phyloP scores from a whole-genome alignment of 1,284 basidiomycete genomes.

The Marasmius sp. region DNA sequence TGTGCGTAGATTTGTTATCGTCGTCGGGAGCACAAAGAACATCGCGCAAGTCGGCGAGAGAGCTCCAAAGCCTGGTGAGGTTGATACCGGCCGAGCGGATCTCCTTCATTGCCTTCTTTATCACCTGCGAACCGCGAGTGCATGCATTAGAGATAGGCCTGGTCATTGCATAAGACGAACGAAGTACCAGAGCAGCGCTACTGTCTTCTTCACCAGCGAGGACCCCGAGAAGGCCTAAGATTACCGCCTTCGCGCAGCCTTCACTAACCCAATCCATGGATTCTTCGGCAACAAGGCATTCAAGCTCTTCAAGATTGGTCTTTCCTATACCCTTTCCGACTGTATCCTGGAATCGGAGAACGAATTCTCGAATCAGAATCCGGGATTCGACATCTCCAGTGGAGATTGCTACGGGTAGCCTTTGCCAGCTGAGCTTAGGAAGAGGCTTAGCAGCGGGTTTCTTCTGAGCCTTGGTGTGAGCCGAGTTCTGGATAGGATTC shows the following conservation, averaged over 20 bases:
- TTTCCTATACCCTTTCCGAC: conserved; percentile 50
- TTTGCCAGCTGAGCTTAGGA: conserved; percentile 49
- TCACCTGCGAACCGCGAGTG: conserved; percentile 30
- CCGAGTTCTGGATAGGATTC: not conserved
- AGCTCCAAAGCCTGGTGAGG: conserved; percentile 60
- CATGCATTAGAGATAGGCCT: not conserved
- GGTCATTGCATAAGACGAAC: not conserved
- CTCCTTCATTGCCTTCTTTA: conserved; percentile 48
- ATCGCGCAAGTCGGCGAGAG: conserved; percentile 49
- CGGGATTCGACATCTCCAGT: conserved; percentile 54
- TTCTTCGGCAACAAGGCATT: conserved; percentile 44
- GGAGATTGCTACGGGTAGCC: conserved; percentile 43
- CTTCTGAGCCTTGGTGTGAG: conserved; percentile 16
- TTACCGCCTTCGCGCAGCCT: conserved; percentile 56
- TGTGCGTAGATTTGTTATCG: conserved; percentile 12
- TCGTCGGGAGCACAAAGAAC: conserved; percentile 21
- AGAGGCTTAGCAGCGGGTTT: conserved; percentile 27
- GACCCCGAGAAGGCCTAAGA: conserved; percentile 58
- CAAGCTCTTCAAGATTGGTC: conserved; percentile 61
- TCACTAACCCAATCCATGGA: conserved; percentile 63
- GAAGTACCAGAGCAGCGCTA: conserved; percentile 31
- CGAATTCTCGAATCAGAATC: conserved; percentile 72
- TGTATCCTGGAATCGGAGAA: conserved; percentile 57
- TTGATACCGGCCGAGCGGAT: conserved; percentile 53
- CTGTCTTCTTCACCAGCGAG: conserved; percentile 45